These are phyloP conservation scores for Leishmania braziliensis DNA, from an alignment of 208 protist species.

Conservation along the genomic window DNA sequence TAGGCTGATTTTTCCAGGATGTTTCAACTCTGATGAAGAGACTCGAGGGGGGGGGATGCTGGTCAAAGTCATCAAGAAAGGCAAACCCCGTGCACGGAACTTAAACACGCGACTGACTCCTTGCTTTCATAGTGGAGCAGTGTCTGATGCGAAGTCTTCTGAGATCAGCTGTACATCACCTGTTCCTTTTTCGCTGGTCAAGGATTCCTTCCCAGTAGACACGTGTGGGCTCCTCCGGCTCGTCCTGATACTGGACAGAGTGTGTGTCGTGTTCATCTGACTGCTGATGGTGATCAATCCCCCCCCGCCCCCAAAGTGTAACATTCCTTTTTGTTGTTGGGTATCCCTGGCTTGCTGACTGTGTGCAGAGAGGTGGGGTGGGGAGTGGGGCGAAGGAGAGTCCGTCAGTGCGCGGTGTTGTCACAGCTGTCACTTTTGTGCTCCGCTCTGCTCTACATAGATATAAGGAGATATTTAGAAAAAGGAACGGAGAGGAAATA, in stretches of 20 bases:
- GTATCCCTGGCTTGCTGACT: neutral
- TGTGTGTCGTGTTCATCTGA: neutral
- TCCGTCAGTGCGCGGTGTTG: neutral
- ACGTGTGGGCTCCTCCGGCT: slow-evolving; percentile 58
- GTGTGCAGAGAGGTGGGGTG: neutral
- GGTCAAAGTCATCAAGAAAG: neutral
- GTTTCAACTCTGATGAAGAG: neutral
- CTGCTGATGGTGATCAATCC: neutral
- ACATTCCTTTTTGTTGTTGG: neutral
- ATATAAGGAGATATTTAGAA: neutral
- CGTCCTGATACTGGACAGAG: slow-evolving; percentile 60
- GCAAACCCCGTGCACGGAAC: neutral
- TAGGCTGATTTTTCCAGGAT: neutral
- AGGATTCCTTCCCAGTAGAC: slow-evolving; percentile 41
- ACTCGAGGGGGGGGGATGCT: neutral
- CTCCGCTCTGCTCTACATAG: neutral
- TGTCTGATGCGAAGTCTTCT: slow-evolving; percentile 40
- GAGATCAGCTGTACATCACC: slow-evolving; percentile 11
- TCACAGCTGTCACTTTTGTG: neutral
- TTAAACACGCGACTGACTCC: neutral
- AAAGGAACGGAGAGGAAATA: neutral
- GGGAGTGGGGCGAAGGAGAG: neutral
- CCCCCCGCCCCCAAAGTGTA: neutral
- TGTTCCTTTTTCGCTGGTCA: slow-evolving; percentile 40
- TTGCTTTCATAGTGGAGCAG: slow-evolving; percentile 51